These are phyloP conservation scores for Corchorus olitorius DNA, from an alignment of 345 rosid species.

Conservation along the genomic window DNA sequence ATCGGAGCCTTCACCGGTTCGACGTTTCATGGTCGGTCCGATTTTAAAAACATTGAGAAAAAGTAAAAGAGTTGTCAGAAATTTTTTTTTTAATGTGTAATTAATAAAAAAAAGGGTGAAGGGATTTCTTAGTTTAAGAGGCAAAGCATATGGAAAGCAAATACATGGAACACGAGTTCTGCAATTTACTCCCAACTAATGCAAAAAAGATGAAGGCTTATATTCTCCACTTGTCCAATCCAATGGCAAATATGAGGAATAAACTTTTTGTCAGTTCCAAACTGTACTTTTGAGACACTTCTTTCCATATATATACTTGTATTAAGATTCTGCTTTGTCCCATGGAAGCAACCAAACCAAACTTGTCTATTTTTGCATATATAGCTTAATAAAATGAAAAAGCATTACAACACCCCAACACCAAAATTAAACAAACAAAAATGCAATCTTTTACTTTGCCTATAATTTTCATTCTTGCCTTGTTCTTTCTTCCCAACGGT, in stretches of 20 bases:
- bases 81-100: background rate
- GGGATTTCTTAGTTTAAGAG: background rate
- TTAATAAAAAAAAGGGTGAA: background rate
- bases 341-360: background rate
- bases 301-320: too few relatives aligned
- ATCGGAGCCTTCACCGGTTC: too few relatives aligned
- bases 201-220: background rate
- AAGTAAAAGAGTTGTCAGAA: background rate
- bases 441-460: slow-evolving; percentile 3
- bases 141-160: background rate
- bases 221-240: background rate
- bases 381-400: background rate
- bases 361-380: background rate
- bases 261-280: background rate
- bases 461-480: background rate
- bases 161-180: background rate
- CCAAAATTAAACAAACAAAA: background rate
- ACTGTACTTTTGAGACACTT: background rate
- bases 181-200: background rate
- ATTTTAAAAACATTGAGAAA: too few relatives aligned
- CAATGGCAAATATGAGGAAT: background rate
- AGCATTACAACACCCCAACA: background rate
- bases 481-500: slow-evolving; percentile 10
- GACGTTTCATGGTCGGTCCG: too few relatives aligned
- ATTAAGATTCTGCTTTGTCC: background rate